A percentile compares a stretch with the other conserved stretches of the same genome.
These are phyloP conservation scores for Chlamydomonas sp. DNA, from an alignment of 139 green algal genomes.

Conservation along the genomic window DNA sequence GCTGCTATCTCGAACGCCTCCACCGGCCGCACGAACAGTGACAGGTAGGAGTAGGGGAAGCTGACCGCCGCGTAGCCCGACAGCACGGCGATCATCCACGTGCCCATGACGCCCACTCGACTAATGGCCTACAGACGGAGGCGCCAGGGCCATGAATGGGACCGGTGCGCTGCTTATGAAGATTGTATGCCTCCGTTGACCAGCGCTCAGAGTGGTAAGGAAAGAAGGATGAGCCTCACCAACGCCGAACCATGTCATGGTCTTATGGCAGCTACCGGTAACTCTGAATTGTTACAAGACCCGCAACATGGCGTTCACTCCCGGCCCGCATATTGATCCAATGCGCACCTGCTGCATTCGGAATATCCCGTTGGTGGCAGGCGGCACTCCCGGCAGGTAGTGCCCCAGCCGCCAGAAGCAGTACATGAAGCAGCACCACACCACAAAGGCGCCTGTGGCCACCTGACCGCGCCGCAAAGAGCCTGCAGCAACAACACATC, in stretches of 20 bases:
- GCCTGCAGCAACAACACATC: not conserved
- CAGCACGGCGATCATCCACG: conserved; percentile 92
- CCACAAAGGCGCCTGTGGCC: conserved; percentile 14
- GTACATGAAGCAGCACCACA: conserved; percentile 66
- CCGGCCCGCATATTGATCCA: no score
- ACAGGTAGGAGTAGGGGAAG: conserved; percentile 94
- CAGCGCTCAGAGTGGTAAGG: not conserved
- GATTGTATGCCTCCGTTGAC: not conserved
- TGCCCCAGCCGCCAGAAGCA: conserved; percentile 80
- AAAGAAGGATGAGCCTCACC: not conserved
- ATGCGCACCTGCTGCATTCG: conserved; percentile 45
- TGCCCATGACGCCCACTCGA: conserved; percentile 90
- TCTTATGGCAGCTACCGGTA: no score
- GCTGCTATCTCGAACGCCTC: conserved; percentile 75
- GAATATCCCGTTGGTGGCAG: conserved; percentile 32
- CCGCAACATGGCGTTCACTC: no score
- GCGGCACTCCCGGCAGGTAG: conserved; percentile 72
- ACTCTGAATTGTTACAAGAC: no score
- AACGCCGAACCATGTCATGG: not conserved
- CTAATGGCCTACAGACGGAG: conserved; percentile 72
- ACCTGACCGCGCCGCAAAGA: conserved; percentile 39
- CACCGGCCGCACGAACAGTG: conserved; percentile 89
- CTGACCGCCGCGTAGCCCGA: conserved; percentile 92
- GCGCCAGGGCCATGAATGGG: no score
- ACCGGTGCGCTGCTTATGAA: no score